Evolutionary conservation across 108 stramenopile genomes (phyloP).

Genomic region (Aureococcus anophagefferens): DNA sequence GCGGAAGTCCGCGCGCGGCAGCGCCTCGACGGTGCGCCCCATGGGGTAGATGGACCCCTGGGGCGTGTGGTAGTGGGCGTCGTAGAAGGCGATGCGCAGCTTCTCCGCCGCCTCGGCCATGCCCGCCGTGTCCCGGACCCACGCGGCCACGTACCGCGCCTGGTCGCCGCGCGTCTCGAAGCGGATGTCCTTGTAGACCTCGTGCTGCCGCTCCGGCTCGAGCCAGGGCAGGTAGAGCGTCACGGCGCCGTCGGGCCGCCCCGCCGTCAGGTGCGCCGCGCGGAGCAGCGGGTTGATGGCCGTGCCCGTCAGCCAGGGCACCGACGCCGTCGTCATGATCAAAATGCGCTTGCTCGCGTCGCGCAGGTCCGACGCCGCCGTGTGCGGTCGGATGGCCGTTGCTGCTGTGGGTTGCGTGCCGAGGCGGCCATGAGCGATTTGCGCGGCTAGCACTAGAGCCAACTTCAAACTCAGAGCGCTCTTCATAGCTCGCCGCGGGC

Average conservation of each 20-base stretch:
- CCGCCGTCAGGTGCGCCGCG: constrained; percentile 61
- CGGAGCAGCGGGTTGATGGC: constrained; percentile 78
- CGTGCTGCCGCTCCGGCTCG: constrained; percentile 50
- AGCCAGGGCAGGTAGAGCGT: constrained; percentile 79
- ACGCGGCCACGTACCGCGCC: constrained; percentile 54
- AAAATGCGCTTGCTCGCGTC: constrained; percentile 63
- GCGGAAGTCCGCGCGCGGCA: neutral
- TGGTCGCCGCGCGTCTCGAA: constrained; percentile 61
- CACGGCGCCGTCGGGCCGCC: constrained; percentile 53
- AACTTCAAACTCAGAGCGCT: too few relatives aligned
- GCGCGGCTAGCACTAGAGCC: too few relatives aligned
- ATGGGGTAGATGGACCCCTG: constrained; percentile 58
- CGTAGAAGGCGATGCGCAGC: constrained; percentile 58
- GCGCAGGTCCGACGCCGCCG: constrained; percentile 38
- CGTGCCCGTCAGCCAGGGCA: constrained; percentile 87
- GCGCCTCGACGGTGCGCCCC: constrained; percentile 35
- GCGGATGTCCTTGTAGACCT: constrained; percentile 38
- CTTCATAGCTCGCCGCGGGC: too few relatives aligned
- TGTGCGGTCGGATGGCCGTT: too few relatives aligned
- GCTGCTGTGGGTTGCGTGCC: too few relatives aligned
- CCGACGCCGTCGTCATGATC: constrained; percentile 73
- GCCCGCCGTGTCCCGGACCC: constrained; percentile 50
- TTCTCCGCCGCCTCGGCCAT: constrained; percentile 54
- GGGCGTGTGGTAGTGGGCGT: constrained; percentile 56
- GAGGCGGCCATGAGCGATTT: too few relatives aligned